Conservation (phyloP, 805 yeast genomes). For the Tetrapisispora iriomotensis region DNA sequence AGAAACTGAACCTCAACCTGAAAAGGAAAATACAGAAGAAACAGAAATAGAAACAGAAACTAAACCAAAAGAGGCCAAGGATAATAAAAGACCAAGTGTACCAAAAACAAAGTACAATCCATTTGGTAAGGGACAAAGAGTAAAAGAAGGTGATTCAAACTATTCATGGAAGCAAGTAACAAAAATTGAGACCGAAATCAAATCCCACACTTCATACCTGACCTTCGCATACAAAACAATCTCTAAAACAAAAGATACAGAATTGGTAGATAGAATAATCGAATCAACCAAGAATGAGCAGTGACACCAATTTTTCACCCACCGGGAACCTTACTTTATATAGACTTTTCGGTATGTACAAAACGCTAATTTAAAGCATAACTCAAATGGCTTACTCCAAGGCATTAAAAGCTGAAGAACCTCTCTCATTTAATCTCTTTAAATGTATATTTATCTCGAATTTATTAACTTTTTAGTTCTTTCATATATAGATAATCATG, state of each 20-base stretch:
- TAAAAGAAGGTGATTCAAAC: constrained; percentile 76
- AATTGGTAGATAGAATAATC: neutral
- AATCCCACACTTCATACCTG: constrained; percentile 87
- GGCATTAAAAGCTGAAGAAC: too few relatives aligned
- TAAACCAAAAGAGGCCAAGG: constrained; percentile 14
- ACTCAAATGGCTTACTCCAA: too few relatives aligned
- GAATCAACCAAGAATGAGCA: neutral
- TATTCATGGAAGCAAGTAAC: constrained; percentile 82
- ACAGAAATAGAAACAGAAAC: constrained; percentile 37
- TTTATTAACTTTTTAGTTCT: too few relatives aligned
- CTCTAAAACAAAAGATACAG: neutral
- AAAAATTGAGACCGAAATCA: constrained; percentile 72
- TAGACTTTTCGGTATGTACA: too few relatives aligned
- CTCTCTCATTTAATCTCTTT: too few relatives aligned
- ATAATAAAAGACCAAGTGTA: constrained; percentile 18
- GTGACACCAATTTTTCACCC: too few relatives aligned
- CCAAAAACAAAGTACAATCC: constrained; percentile 66
- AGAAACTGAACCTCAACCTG: constrained; percentile 18
- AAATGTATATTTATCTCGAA: too few relatives aligned
- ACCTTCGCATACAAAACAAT: constrained; percentile 64
- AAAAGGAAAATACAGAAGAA: constrained; percentile 11
- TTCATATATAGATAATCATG: too few relatives aligned
- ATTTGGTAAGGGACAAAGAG: constrained; percentile 80
- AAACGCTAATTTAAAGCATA: too few relatives aligned
- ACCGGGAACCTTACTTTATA: too few relatives aligned